Base-by-base conservation (phyloP, 1,284 basidiomycete species). In the Apiotrichum siamense region DNA sequence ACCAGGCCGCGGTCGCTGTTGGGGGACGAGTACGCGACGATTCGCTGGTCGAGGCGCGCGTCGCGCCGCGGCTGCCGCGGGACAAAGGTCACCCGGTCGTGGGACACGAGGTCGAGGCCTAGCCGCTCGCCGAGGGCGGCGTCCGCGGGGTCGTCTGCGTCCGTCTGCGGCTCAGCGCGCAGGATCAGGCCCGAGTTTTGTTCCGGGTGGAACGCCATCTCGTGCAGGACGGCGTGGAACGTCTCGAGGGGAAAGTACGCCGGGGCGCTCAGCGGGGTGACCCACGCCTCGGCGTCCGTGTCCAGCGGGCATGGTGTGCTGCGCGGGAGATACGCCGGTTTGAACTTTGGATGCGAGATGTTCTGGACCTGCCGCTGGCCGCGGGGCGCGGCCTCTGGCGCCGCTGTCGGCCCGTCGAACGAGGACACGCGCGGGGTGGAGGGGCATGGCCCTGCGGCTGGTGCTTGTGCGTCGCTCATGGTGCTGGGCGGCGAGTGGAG, bases 111-210 rank as follows among this genome's bases (percentile, higher is more conserved):
- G 5, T 62, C 61, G n/a, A 71, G 33, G 3, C 57, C 57, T 5
- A 56, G 23, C 5, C 47, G 33, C 17, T 31, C 42, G 1, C 46
- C 55, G 1, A 54, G 10, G 5, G 20, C 55, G 11, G 45, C 48
- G 33, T 53, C 53, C 7, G 21, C 51, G 7, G 36, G 26, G 7
- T 50, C 49, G 27, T 51, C 43, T 3, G 36, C 29, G 21, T 18
- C 41, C 0, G 59, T 49, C 24, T 65, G 43, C 31, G 57, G 47
- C 55, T 73, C 71, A 0, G 71, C 69, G 5, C 72, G 59, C 2
- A 74, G 58, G 44, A 74, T 73, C 24, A 70, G 54, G 23, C 59
- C 55, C 13, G 70, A 70, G 53, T 74, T 70, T 10, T 68, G 64
- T 51, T 75, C 74, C 1, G 74, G 72, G 52, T 74, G 72, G 3